phyloP scores from a whole-genome alignment of 1,139 yeast species.

The Magnusiomyces suaveolens region DNA sequence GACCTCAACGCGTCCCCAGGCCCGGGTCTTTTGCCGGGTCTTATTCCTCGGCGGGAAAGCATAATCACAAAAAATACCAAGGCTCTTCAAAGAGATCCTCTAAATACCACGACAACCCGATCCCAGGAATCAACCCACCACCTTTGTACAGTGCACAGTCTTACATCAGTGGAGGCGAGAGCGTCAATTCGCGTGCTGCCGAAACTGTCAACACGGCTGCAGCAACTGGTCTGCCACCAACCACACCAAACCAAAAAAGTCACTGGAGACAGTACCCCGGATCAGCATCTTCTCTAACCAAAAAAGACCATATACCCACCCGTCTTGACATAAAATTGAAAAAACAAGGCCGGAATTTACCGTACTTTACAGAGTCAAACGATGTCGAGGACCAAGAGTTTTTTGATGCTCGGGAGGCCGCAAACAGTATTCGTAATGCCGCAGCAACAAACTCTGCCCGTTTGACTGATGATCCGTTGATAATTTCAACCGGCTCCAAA shows the following conservation, averaged over 20 bases:
- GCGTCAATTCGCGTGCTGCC: neutral
- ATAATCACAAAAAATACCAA: neutral
- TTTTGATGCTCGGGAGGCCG: slow-evolving; percentile 1
- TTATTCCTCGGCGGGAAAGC: neutral
- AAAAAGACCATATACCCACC: too few relatives aligned
- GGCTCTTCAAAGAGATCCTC: neutral
- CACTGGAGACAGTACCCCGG: neutral
- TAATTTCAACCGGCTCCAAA: neutral
- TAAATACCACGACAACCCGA: neutral
- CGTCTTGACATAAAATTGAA: neutral
- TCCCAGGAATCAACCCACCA: neutral
- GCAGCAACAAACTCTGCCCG: neutral
- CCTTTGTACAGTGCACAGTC: slow-evolving; percentile 5
- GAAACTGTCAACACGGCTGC: slow-evolving; percentile 1
- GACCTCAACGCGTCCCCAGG: neutral
- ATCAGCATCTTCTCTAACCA: neutral
- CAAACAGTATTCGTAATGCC: neutral
- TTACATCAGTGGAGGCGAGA: slow-evolving; percentile 3
- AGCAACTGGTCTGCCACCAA: neutral
- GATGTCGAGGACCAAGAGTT: neutral
- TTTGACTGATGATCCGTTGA: neutral
- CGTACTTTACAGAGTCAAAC: neutral
- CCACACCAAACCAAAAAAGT: too few relatives aligned
- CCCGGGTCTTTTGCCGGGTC: neutral
- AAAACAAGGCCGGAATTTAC: neutral